Conservation (phyloP, 108 stramenopile genomes). For the Discostella pseudostelligera region DNA sequence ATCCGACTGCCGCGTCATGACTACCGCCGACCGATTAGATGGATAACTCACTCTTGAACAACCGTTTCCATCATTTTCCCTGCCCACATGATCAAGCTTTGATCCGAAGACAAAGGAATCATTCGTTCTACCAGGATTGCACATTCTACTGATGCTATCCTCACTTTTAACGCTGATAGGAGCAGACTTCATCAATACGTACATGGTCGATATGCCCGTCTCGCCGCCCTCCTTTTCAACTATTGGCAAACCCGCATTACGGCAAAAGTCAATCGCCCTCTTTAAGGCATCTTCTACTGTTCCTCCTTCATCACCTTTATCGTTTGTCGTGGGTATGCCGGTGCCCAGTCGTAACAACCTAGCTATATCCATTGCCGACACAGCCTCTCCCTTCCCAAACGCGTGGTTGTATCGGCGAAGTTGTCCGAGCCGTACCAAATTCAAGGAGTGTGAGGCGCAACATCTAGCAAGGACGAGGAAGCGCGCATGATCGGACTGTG, state of each 20-base stretch:
- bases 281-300: slow-evolving; percentile 2
- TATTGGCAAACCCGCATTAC: slow-evolving; percentile 42
- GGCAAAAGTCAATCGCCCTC: slow-evolving; percentile 35
- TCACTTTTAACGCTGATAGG: slow-evolving; percentile 34
- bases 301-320: too few species aligned
- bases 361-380: slow-evolving; percentile 29
- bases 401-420: slow-evolving; percentile 41
- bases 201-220: neutral
- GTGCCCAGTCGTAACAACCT: slow-evolving; percentile 27
- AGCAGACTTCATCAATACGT: slow-evolving; percentile 42
- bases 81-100: slow-evolving; percentile 5
- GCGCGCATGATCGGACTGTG: slow-evolving; percentile 12
- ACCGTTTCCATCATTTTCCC: slow-evolving; percentile 1
- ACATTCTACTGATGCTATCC: slow-evolving; percentile 30
- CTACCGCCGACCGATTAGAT: slow-evolving; percentile 5
- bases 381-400: slow-evolving; percentile 46
- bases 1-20: neutral
- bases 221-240: slow-evolving; percentile 13
- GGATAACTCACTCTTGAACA: slow-evolving; percentile 1
- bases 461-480: slow-evolving; percentile 46
- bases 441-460: slow-evolving; percentile 37
- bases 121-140: slow-evolving; percentile 44
- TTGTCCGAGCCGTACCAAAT: slow-evolving; percentile 34
- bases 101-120: slow-evolving; percentile 47
- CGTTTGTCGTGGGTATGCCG: neutral